Base-by-base conservation (phyloP, 345 rosid genomes). In the Combretum micranthum region DNA sequence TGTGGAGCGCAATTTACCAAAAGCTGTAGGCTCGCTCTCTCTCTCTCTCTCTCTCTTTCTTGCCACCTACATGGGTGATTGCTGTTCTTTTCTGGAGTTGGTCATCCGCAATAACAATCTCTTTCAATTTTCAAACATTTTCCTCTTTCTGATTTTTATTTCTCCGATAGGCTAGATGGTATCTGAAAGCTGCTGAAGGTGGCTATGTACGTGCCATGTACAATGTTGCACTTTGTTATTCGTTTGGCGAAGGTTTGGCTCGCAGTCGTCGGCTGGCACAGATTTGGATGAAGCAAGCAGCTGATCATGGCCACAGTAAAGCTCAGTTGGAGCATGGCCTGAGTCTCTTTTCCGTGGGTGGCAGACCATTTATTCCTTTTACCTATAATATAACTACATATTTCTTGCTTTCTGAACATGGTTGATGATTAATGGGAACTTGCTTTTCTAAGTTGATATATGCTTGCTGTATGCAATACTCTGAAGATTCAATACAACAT, bases 281-380 rank as follows among this genome's bases (percentile, higher is more conserved):
- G 55, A 89, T 78, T 73, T 93, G 97, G 99, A 89, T 93, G 99
- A 87, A 82, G 72, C 75, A 82, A 32, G 99, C 97, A 59, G 99
- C 97, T 39, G 96, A 86, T 76, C 77, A 62, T 10, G 94, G 91
- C 56, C 97, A 89, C 56, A 69, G 87, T 65, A 89, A 80, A 79
- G 97, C 97, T 59, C 96, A 93, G 53, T 83, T 74, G 51, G 97
- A 93, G 65, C 90, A 83, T 39, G 99, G 99, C 20, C 96, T 87
- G 69, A 59, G 80, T 43, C 77, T 93, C 7, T 89, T 89, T 47
- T 79, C 95, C 3, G 99, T 89, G 83, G 20, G 81, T 63, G 12
- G 21, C 39, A 32, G 39, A 7, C 39, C 5, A 1, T 11, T 32
- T 32, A 32, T 32, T 11, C 3, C 42, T n/a, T 18, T 50, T 52